Conservation (phyloP, 352 stramenopile genomes). For the Saprolegnia parasitica region DNA sequence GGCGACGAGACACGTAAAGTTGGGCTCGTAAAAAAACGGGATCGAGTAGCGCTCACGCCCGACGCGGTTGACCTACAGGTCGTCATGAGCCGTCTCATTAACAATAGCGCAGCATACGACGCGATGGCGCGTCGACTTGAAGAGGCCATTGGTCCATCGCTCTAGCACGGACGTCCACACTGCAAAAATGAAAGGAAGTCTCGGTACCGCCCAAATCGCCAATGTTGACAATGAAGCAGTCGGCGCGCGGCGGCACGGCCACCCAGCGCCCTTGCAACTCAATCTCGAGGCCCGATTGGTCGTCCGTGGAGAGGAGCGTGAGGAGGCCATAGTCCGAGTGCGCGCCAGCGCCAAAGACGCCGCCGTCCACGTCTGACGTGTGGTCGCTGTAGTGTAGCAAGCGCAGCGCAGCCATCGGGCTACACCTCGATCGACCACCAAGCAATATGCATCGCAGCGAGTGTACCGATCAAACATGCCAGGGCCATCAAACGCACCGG, state of each 20-base stretch:
- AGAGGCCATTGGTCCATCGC: conserved; percentile 30
- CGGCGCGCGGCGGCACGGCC: conserved; percentile 46
- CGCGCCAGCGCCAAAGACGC: conserved; percentile 71
- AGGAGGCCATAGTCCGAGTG: conserved; percentile 70
- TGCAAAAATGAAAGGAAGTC: no score
- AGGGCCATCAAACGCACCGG: conserved; percentile 41
- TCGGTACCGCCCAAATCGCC: conserved; percentile 26
- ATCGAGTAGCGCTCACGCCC: conserved; percentile 67
- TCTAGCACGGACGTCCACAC: conserved; percentile 5
- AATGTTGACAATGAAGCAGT: conserved; percentile 34
- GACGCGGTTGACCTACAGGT: conserved; percentile 39
- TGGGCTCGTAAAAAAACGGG: conserved; percentile 76
- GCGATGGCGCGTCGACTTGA: conserved; percentile 42
- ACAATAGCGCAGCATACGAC: conserved; percentile 48
- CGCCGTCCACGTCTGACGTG: conserved; percentile 50
- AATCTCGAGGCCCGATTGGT: conserved; percentile 55
- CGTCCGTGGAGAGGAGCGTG: conserved; percentile 62
- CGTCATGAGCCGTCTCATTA: conserved; percentile 45
- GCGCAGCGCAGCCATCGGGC: conserved; percentile 71
- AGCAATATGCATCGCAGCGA: background rate
- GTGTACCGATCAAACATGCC: conserved; percentile 59
- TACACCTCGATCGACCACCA: background rate
- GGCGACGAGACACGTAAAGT: conserved; percentile 60
- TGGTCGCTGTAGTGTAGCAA: conserved; percentile 69
- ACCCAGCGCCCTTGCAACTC: conserved; percentile 50